Evolutionary conservation across 331 rosid species (phyloP).

Genomic region (Saraca asoca): DNA sequence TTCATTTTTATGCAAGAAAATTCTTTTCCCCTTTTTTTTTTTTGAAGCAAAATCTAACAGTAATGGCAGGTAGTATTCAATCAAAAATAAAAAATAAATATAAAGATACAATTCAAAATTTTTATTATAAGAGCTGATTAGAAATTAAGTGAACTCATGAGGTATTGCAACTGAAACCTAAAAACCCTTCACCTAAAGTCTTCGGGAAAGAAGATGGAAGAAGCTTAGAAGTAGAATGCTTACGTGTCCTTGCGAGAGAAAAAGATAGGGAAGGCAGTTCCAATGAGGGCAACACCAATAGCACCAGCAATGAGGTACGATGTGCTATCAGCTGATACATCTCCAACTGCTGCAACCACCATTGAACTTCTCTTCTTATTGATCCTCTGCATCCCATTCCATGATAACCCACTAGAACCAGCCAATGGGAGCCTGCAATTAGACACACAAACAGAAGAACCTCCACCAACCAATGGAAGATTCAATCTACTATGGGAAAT

Average conservation of each 20-base stretch:
- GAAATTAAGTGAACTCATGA: too few relatives aligned
- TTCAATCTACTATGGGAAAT: slow-evolving; percentile 39
- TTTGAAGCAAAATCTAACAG: too few relatives aligned
- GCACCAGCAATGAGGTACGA: slow-evolving; percentile 79
- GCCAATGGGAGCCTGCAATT: slow-evolving; percentile 20
- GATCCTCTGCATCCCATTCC: slow-evolving; percentile 36
- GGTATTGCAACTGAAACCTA: too few relatives aligned
- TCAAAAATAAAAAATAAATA: too few relatives aligned
- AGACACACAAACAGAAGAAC: not conserved
- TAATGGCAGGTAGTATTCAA: too few relatives aligned
- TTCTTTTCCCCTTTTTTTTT: too few relatives aligned
- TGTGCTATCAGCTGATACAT: slow-evolving; percentile 67
- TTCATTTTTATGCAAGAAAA: too few relatives aligned
- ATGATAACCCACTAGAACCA: slow-evolving; percentile 21
- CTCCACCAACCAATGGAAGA: not conserved
- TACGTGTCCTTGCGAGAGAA: slow-evolving; percentile 88
- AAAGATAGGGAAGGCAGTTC: slow-evolving; percentile 86
- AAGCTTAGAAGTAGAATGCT: not conserved
- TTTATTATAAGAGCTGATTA: too few relatives aligned
- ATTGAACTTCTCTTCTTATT: slow-evolving; percentile 42
- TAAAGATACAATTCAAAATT: too few relatives aligned
- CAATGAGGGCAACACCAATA: slow-evolving; percentile 67
- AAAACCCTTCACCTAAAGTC: too few relatives aligned
- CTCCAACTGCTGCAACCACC: slow-evolving; percentile 82
- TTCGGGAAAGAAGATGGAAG: not conserved